Conservation (phyloP, 176 grass and related monocot species). For the Sorghum bicolor region Sorghum_bicolor_NCBIv3 NC_012875.2:58617501-58618000, state of each 20-base stretch:
- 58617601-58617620: conserved; percentile 7
- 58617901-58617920: conserved; percentile 82
- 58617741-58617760: not conserved
- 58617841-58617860: conserved; percentile 70
- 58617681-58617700: not conserved
- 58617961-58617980: not conserved
- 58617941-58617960: not conserved
- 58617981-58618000: not conserved
- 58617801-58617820: conserved; percentile 96
- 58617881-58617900: conserved; percentile 98
- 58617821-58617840: conserved; percentile 94
- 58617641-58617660: not conserved
- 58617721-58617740: not conserved
- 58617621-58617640: not conserved
- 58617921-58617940: not conserved
- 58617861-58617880: conserved; percentile 57
- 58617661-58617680: not conserved
- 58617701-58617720: not conserved
- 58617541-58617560: conserved; percentile 47
- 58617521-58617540: not conserved
- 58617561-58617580: conserved; percentile 38
- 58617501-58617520: not conserved
- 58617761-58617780: not conserved
- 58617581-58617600: not conserved
- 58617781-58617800: conserved; percentile 63